phyloP scores from a whole-genome alignment of 1,284 basidiomycete species.

The Apiotrichum montevideense region DNA sequence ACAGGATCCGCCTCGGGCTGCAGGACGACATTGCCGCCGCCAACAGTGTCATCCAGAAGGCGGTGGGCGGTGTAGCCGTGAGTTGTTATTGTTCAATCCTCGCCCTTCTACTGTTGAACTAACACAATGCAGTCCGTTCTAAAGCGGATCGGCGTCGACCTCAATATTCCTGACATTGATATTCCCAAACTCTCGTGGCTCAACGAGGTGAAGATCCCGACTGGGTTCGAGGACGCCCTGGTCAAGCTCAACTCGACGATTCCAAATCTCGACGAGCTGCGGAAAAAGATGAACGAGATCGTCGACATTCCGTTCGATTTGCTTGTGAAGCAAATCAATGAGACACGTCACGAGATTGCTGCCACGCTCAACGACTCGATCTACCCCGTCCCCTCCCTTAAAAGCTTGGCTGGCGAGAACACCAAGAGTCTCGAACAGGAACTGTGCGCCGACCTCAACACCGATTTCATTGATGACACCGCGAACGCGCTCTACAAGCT shows the following conservation, averaged over 20 bases:
- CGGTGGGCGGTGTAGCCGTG: constrained; percentile 61
- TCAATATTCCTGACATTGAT: constrained; percentile 61
- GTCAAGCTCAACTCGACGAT: constrained; percentile 70
- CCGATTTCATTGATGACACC: constrained; percentile 74
- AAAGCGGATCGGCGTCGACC: constrained; percentile 56
- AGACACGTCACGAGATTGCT: constrained; percentile 60
- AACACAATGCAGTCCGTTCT: constrained; percentile 51
- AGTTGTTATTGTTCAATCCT: not conserved
- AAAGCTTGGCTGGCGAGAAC: constrained; percentile 21
- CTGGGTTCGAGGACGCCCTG: constrained; percentile 67
- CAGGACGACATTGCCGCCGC: constrained; percentile 63
- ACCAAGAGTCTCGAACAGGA: constrained; percentile 22
- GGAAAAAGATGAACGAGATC: constrained; percentile 62
- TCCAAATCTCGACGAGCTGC: constrained; percentile 71
- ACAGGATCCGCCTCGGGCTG: constrained; percentile 59
- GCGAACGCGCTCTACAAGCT: constrained; percentile 67
- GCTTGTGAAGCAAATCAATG: constrained; percentile 78
- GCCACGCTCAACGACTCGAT: constrained; percentile 62
- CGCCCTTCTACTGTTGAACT: not conserved
- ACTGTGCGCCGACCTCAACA: constrained; percentile 69
- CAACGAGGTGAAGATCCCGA: constrained; percentile 72
- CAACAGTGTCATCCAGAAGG: constrained; percentile 62
- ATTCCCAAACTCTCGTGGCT: constrained; percentile 67
- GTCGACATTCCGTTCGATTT: constrained; percentile 79
- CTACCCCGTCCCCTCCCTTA: constrained; percentile 59